Base-by-base conservation (phyloP, 2,329 filamentous ascomycete species). In the Penicillium sp. region DNA sequence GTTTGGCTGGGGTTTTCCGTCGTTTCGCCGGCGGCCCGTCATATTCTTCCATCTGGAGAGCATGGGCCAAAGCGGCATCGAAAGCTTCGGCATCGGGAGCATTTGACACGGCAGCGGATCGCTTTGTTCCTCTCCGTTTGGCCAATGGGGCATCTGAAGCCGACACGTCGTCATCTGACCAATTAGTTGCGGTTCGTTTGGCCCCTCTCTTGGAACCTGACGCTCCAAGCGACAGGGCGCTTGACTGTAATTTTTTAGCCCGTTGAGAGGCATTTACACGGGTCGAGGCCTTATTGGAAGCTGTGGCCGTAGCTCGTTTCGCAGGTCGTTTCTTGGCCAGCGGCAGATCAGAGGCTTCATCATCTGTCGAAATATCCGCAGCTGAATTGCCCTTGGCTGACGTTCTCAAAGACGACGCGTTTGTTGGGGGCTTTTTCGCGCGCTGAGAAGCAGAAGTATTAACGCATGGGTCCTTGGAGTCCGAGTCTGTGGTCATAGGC, bases 11-110 rank as follows among this genome's bases (percentile, higher is more conserved):
- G 9, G 61, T 51, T 61, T 73, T 75, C 40, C 58, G 70, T 57
- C 75, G 75, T 63, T 78, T 77, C 5, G 55, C 56, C 10, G 57
- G 65, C 9, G 67, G 60, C 21, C 67, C 61, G 10, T 71, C 69
- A 50, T 82, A 82, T 59, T 83, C 80, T 60, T 85, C 77, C 29
- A 81, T 74, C 63, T 88, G 86, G 48, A 89, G 73, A 40, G 74
- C 73, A 43, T 78, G 72, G 32, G 86, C 86, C 38, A 89, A 68
- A 43, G 80, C 76, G 11, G 79, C 82, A 63, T 81, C 79, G 1
- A 69, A 66, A 32, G 74, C 72, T 39, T 75, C 69, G 14, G 53
- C 38, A 27, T 71, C 64, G 0, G 68, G 60, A 6, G 67, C 64
- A 43, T 76, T 71, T 1, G 76, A 71, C n/a, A 74, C 75, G 48